phyloP scores from a whole-genome alignment of 208 protist species.

The Crithidia acanthocephali region DNA sequence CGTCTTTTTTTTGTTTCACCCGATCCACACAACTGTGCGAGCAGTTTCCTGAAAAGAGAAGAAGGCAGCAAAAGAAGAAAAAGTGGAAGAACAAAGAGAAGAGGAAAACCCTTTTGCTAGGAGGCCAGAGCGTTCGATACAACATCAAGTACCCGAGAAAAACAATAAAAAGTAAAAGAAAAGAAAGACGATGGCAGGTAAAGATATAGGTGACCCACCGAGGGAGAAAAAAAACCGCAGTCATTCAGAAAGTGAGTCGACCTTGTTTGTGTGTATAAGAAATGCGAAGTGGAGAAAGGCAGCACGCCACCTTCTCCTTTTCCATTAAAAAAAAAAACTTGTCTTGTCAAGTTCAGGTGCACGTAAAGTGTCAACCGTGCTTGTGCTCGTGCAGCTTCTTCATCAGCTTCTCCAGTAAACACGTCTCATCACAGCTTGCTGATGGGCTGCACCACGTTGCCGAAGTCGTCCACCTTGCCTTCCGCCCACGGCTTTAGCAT shows the following conservation, averaged over 20 bases:
- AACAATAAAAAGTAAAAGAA: not conserved
- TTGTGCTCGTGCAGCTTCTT: not conserved
- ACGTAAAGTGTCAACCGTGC: too few species aligned
- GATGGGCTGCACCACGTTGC: constrained; percentile 2
- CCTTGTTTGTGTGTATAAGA: too few species aligned
- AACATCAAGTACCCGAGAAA: not conserved
- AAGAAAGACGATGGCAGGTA: too few species aligned
- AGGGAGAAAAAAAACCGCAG: constrained; percentile 7
- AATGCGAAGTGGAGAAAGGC: too few species aligned
- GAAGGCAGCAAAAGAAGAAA: not conserved
- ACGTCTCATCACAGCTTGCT: constrained; percentile 16
- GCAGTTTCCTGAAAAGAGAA: too few species aligned
- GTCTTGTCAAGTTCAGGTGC: too few species aligned
- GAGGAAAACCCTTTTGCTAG: not conserved
- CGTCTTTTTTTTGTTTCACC: too few species aligned
- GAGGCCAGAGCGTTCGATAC: not conserved
- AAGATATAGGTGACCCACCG: too few species aligned
- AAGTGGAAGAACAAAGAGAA: not conserved
- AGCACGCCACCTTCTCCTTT: too few species aligned
- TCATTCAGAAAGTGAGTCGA: not conserved
- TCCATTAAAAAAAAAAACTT: too few species aligned
- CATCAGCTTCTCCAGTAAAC: too few species aligned
- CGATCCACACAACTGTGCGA: too few species aligned
- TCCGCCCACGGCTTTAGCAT: constrained; percentile 53
- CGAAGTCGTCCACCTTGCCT: constrained; percentile 36